Evolutionary conservation across 331 rosid genomes (phyloP).

Genomic region (Cydonia oblonga): DNA sequence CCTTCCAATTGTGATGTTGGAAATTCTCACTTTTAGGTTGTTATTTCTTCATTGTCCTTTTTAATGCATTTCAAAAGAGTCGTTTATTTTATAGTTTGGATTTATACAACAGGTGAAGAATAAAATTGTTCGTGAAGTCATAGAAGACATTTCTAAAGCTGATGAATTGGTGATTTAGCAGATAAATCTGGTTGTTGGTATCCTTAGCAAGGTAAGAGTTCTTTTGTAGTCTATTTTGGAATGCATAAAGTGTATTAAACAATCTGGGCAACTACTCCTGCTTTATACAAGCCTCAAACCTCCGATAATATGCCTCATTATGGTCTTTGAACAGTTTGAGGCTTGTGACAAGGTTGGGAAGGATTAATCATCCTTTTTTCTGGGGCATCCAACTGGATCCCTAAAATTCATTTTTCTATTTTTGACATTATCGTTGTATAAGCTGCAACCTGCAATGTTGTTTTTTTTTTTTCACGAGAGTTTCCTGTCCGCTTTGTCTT

Average conservation of each 20-base stretch:
- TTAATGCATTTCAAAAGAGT: slow-evolving; percentile 4
- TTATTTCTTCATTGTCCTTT: background rate
- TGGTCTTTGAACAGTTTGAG: background rate
- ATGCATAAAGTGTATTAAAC: background rate
- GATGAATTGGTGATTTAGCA: slow-evolving; percentile 76
- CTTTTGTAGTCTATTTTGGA: background rate
- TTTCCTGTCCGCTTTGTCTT: background rate
- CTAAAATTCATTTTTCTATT: background rate
- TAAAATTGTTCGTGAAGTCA: slow-evolving; percentile 80
- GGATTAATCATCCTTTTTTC: background rate
- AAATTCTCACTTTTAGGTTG: background rate
- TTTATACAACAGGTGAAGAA: slow-evolving; percentile 54
- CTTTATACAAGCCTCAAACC: background rate
- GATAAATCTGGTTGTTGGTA: slow-evolving; percentile 79
- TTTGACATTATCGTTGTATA: background rate
- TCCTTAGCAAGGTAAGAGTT: slow-evolving; percentile 75
- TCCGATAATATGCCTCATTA: background rate
- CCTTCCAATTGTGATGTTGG: background rate
- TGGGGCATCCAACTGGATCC: slow-evolving; percentile 4
- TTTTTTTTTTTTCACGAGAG: background rate
- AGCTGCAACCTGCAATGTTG: background rate
- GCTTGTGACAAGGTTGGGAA: background rate
- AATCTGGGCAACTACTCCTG: background rate
- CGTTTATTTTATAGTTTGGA: background rate
- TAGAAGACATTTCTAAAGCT: slow-evolving; percentile 64